A percentile compares a stretch with the other conserved stretches of the same genome.
Conservation (phyloP, 257 asterid species). For the Solanum sparsipilum region DNA sequence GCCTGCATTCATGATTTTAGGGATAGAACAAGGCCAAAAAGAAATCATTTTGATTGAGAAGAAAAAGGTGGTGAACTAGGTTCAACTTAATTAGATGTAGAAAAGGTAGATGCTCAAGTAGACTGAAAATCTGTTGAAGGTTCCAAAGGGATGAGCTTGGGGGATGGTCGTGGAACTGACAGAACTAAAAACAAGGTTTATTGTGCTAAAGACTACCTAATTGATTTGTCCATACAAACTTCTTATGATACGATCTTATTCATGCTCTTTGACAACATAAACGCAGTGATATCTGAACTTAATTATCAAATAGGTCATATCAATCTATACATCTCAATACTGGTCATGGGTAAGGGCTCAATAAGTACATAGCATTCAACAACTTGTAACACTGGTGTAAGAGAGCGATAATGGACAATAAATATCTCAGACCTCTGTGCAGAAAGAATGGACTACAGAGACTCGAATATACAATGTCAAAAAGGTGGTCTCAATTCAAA, state of each 20-base stretch:
- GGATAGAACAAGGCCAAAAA: background rate
- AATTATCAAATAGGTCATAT: background rate
- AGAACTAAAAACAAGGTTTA: background rate
- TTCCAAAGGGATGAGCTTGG: background rate
- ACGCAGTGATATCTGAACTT: background rate
- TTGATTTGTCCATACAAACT: background rate
- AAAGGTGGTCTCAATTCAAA: background rate
- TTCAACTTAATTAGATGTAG: background rate
- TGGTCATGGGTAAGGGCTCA: background rate
- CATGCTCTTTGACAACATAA: background rate
- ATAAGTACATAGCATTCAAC: background rate
- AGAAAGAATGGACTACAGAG: background rate
- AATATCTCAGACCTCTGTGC: background rate
- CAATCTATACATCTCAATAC: background rate
- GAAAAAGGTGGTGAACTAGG: background rate
- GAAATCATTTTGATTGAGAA: background rate
- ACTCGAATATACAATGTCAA: background rate
- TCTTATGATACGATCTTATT: background rate
- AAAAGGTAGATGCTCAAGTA: background rate
- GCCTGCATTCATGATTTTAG: background rate
- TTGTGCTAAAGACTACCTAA: background rate
- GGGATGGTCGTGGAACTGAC: background rate
- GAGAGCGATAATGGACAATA: background rate
- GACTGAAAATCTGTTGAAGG: background rate
- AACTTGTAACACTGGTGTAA: background rate